Conservation (phyloP, 352 stramenopile genomes). For the Pythium coloratum region DNA sequence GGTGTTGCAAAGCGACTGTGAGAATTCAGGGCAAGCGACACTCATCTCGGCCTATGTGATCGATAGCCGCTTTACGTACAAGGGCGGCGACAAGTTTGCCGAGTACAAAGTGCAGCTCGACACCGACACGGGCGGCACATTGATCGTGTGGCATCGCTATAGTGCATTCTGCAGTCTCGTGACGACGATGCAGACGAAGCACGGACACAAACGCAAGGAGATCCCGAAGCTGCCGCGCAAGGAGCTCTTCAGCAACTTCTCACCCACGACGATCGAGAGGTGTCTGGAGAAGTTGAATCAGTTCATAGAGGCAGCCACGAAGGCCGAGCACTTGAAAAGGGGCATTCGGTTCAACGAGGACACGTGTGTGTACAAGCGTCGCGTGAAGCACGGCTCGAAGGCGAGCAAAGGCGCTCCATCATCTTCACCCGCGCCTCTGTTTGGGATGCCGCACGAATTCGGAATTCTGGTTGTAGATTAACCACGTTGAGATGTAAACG, state of each 20-base stretch:
- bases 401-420: too few species aligned
- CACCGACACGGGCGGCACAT: constrained; percentile 37
- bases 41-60: constrained; percentile 36
- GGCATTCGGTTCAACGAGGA: constrained; percentile 49
- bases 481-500: neutral
- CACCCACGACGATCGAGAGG: constrained; percentile 39
- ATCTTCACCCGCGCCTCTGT: neutral
- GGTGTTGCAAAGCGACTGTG: too few species aligned
- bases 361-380: constrained; percentile 53
- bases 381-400: constrained; percentile 22
- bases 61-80: constrained; percentile 36
- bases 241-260: constrained; percentile 42
- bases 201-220: constrained; percentile 37
- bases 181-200: constrained; percentile 38
- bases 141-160: constrained; percentile 52
- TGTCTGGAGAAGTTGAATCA: constrained; percentile 44
- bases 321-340: constrained; percentile 45
- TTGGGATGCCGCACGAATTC: neutral
- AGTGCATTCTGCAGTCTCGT: constrained; percentile 45
- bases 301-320: constrained; percentile 43
- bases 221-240: constrained; percentile 47
- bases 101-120: constrained; percentile 57
- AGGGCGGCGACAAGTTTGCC: constrained; percentile 40
- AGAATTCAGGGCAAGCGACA: constrained; percentile 20
- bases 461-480: neutral